Conservation (phyloP, 352 stramenopile species). For the Phytopythium sindhum region DNA sequence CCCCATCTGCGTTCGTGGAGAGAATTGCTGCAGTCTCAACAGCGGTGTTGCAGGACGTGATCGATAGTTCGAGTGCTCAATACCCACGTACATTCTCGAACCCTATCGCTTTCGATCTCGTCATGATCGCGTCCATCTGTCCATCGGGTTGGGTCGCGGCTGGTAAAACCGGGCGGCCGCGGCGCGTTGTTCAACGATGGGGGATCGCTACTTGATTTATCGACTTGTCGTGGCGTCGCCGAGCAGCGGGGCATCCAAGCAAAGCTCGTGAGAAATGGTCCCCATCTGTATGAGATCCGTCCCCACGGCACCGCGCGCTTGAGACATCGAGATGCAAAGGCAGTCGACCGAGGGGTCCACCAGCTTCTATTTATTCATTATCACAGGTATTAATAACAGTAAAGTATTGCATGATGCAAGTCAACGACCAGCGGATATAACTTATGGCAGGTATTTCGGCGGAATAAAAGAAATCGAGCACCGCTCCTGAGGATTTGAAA, state of each 20-base stretch:
- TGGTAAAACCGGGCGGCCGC: neutral
- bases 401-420: neutral
- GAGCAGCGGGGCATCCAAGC: neutral
- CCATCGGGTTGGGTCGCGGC: neutral
- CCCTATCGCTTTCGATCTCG: neutral
- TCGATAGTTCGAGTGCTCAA: neutral
- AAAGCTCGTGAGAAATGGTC: conserved; percentile 1
- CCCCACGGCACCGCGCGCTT: neutral
- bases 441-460: neutral
- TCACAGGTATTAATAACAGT: neutral
- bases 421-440: conserved; percentile 7
- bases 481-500: conserved; percentile 5
- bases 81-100: neutral
- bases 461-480: neutral
- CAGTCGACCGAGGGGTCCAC: neutral
- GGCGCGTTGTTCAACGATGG: conserved; percentile 5
- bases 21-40: neutral
- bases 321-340: neutral
- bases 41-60: neutral
- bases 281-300: neutral
- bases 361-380: neutral
- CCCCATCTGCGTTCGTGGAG: neutral
- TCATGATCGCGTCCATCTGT: neutral
- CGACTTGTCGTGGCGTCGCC: neutral
- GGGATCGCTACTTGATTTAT: conserved; percentile 9